Percentiles rank a stretch among this genome's conserved stretches.
phyloP scores from a whole-genome alignment of 2,329 filamentous ascomycete genomes.

The Trichoderma breve region DNA sequence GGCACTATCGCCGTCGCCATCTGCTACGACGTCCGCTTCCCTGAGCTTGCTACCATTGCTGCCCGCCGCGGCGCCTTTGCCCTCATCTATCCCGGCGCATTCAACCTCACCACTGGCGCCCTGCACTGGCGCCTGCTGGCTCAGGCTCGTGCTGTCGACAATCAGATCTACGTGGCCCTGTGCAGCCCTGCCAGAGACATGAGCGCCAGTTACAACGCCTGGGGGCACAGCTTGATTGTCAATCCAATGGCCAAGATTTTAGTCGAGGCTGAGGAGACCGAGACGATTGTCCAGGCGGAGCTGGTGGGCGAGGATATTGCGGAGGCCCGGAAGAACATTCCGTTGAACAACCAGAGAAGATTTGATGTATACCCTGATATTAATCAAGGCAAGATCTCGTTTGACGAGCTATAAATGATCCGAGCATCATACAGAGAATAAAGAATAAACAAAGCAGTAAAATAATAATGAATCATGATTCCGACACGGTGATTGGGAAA shows the following conservation, averaged over 20 bases:
- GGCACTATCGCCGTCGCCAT: slow-evolving; percentile 86
- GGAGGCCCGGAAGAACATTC: slow-evolving; percentile 77
- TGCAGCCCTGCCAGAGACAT: slow-evolving; percentile 87
- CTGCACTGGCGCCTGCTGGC: slow-evolving; percentile 88
- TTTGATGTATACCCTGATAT: slow-evolving; percentile 97
- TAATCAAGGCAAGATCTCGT: slow-evolving; percentile 52
- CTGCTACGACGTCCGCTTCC: slow-evolving; percentile 97
- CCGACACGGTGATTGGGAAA: background rate
- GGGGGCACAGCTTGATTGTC: slow-evolving; percentile 84
- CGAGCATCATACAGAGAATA: background rate
- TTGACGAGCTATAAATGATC: slow-evolving; percentile 5
- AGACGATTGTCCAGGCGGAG: slow-evolving; percentile 73
- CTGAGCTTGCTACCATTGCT: slow-evolving; percentile 86
- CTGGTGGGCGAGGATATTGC: slow-evolving; percentile 67
- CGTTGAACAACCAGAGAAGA: slow-evolving; percentile 76
- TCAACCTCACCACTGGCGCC: slow-evolving; percentile 89
- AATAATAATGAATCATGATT: background rate
- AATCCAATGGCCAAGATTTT: slow-evolving; percentile 86
- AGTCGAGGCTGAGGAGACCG: slow-evolving; percentile 72
- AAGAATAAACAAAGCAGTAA: background rate
- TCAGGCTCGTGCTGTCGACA: slow-evolving; percentile 82
- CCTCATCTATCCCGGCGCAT: slow-evolving; percentile 91
- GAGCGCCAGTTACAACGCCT: slow-evolving; percentile 78
- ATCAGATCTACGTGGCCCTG: slow-evolving; percentile 89
- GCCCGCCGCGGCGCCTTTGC: slow-evolving; percentile 83